Conservation (phyloP, 2,329 filamentous ascomycete species). For the Diplodia sapinea region DNA sequence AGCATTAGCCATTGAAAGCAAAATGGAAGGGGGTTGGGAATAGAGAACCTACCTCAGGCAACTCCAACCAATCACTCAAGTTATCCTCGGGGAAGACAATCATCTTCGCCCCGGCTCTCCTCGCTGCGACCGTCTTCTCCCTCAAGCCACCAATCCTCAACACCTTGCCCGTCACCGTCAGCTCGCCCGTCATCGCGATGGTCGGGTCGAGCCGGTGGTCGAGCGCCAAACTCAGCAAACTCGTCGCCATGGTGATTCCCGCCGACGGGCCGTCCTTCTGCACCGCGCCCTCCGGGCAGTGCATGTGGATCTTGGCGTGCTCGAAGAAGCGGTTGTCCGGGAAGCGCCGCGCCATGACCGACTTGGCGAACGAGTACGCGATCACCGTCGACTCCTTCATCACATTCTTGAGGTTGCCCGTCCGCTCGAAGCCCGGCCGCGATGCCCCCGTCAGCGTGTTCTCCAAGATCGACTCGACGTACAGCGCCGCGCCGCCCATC, state of each 20-base stretch:
- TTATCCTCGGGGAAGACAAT: constrained; percentile 96
- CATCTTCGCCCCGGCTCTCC: constrained; percentile 88
- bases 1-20: neutral
- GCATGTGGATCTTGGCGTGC: constrained; percentile 90
- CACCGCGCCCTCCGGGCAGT: constrained; percentile 95
- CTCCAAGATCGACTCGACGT: constrained; percentile 95
- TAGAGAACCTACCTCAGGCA: constrained; percentile 79
- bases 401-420: constrained; percentile 90
- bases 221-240: constrained; percentile 82
- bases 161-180: constrained; percentile 96
- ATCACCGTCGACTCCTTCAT: constrained; percentile 98
- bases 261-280: constrained; percentile 83
- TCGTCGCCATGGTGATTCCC: constrained; percentile 98
- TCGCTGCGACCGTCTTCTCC: constrained; percentile 96
- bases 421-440: constrained; percentile 82
- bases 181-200: constrained; percentile 96
- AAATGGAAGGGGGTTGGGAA: neutral
- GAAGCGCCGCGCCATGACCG: constrained; percentile 82
- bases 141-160: constrained; percentile 89
- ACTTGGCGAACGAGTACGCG: constrained; percentile 95
- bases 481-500: constrained; percentile 94
- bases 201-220: constrained; percentile 79
- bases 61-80: constrained; percentile 93
- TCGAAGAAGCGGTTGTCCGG: constrained; percentile 95
- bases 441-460: constrained; percentile 75